phyloP scores from a whole-genome alignment of 106 monocot species.

The Narthecium ossifragum region DNA sequence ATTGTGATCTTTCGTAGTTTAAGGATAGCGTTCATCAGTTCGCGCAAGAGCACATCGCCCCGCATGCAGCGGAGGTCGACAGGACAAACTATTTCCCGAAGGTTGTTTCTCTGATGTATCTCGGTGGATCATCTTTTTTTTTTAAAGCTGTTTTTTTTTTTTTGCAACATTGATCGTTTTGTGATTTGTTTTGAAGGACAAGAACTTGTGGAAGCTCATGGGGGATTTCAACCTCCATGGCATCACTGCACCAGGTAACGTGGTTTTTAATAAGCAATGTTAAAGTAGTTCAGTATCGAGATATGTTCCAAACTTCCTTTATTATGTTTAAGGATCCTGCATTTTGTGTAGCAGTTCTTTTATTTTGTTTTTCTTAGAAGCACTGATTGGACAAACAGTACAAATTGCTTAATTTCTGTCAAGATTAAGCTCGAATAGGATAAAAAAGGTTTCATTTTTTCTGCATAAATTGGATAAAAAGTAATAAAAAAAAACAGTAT shows the following conservation, averaged over 20 bases:
- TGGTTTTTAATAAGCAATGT: neutral
- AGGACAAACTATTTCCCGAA: constrained; percentile 75
- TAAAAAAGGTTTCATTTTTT: too few species aligned
- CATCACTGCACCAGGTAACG: constrained; percentile 89
- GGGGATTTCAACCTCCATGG: constrained; percentile 97
- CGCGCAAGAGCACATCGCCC: constrained; percentile 85
- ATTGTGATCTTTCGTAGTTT: constrained; percentile 32
- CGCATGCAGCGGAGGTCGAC: constrained; percentile 81
- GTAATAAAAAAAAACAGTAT: too few species aligned
- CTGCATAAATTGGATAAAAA: too few species aligned
- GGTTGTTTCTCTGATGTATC: too few species aligned
- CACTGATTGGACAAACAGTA: too few species aligned
- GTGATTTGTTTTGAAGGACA: constrained; percentile 42
- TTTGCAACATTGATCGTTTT: neutral
- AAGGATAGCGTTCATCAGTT: constrained; percentile 87
- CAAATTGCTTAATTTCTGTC: too few species aligned
- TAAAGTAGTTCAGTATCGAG: neutral
- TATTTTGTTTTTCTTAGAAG: too few species aligned
- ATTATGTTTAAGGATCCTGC: neutral
- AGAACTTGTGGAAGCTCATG: constrained; percentile 93
- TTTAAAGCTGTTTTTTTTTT: neutral
- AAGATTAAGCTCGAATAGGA: too few species aligned
- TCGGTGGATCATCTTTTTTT: too few species aligned
- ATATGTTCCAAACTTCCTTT: neutral
- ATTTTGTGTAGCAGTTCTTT: neutral